A percentile compares a stretch with the other conserved stretches of the same genome.
Conservation (phyloP, 164 flowering plant genomes). For the Sedum album region DNA sequence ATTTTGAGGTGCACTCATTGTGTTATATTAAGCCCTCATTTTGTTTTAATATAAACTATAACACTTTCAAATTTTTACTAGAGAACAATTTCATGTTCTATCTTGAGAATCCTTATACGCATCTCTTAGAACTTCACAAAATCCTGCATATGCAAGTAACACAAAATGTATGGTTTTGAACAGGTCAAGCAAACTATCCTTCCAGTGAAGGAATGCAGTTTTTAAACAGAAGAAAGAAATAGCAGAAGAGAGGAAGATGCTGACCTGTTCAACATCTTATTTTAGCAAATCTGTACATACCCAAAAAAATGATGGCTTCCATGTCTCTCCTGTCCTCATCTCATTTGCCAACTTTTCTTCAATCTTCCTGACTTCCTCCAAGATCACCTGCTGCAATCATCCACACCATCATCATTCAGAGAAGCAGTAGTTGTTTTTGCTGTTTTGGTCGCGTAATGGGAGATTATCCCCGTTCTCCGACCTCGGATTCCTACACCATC, state of each 20-base stretch:
- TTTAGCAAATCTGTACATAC: not conserved
- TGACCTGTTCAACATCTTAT: not conserved
- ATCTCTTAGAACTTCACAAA: too few species aligned
- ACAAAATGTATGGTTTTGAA: too few species aligned
- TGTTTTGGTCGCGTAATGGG: slow-evolving; percentile 20
- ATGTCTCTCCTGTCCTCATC: not conserved
- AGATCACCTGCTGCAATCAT: not conserved
- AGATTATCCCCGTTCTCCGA: slow-evolving; percentile 21
- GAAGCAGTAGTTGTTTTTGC: not conserved
- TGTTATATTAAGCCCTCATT: not conserved
- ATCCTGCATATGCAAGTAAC: too few species aligned
- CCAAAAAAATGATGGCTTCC: not conserved
- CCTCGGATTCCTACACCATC: slow-evolving; percentile 21
- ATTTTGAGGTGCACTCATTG: not conserved
- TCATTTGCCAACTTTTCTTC: not conserved
- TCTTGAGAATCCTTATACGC: too few species aligned
- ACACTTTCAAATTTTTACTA: not conserved
- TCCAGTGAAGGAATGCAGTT: too few species aligned
- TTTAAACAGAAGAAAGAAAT: too few species aligned
- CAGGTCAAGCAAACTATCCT: too few species aligned
- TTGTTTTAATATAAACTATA: not conserved
- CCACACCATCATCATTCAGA: not conserved
- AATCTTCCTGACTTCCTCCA: not conserved
- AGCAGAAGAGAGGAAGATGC: too few species aligned
- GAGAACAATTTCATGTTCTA: too few species aligned